Evolutionary conservation across 2,329 filamentous ascomycete species (phyloP).

Genomic region (Malbranchea cinnamomea): DNA sequence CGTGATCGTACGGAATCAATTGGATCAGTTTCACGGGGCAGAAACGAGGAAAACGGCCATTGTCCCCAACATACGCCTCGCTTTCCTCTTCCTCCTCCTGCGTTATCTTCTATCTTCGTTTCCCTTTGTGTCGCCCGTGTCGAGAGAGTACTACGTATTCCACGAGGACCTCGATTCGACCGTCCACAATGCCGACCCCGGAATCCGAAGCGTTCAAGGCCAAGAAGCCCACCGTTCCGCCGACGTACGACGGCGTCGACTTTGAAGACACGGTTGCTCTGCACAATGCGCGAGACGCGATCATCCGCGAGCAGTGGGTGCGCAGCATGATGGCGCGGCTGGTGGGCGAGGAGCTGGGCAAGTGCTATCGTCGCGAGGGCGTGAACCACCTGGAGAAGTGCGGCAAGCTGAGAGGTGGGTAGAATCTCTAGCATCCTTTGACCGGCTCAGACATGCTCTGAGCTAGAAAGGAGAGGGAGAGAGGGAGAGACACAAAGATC

Average conservation of each 20-base stretch:
- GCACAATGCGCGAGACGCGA: slow-evolving; percentile 49
- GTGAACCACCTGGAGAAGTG: slow-evolving; percentile 57
- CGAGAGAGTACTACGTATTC: too few relatives aligned
- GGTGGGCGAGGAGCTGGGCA: slow-evolving; percentile 51
- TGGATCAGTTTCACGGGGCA: too few relatives aligned
- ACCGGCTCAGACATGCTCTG: neutral
- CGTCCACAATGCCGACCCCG: slow-evolving; percentile 45
- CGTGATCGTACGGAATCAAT: too few relatives aligned
- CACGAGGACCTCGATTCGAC: too few relatives aligned
- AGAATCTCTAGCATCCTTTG: slow-evolving; percentile 4
- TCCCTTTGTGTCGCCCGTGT: too few relatives aligned
- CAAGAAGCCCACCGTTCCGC: slow-evolving; percentile 50
- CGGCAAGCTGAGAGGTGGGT: slow-evolving; percentile 48
- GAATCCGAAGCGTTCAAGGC: slow-evolving; percentile 50
- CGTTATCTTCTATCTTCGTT: too few relatives aligned
- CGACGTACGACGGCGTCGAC: slow-evolving; percentile 52
- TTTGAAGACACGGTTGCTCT: slow-evolving; percentile 49
- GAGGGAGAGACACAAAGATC: slow-evolving; percentile 1
- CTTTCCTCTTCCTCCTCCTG: too few relatives aligned
- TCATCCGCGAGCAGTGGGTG: slow-evolving; percentile 54
- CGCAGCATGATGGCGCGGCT: slow-evolving; percentile 53
- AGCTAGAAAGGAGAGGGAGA: neutral
- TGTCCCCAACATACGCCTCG: too few relatives aligned
- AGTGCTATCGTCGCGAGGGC: slow-evolving; percentile 50
- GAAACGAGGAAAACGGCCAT: too few relatives aligned